Evolutionary conservation across 805 yeast species (phyloP), one percentile per base, ranked within the genome.

Genomic region (Cyberlindnera amylophila): DNA sequence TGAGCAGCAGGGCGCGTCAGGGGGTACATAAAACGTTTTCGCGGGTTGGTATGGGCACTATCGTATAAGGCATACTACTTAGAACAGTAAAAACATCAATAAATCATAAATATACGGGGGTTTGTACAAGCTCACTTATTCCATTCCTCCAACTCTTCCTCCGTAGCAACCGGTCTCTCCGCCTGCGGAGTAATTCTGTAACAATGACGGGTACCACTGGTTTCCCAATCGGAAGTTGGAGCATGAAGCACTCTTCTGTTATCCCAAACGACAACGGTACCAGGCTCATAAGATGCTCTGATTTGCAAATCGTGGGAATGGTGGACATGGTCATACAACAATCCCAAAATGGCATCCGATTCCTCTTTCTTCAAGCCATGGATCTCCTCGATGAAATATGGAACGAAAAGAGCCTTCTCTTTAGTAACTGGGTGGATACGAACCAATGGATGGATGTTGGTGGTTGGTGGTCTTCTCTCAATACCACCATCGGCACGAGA

Each of bases 181-280:
- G 82, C 90, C 53, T 76, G 75, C 4, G 85, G 81, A 14, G 89
- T 82, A 44, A 83, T 75, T 62, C 91, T 74, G 57, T 80, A 79
- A 8, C 85, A 86, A 51, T 84, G 91, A 62, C 93, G 75, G 18
- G 77, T 70, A 31, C 71, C 75, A 14, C 83, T 81, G 35, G 74
- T 70, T 50, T 75, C 82, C 82, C 86, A 84, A 55, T 85, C 91
- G 42, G 77, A 73, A 15, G 80, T 70, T 13, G 89, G 87, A 11
- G 85, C 69, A 61, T 85, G 93, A 17, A 75, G 64, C 9, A 79
- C 74, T 56, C 82, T 69, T 59, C 93, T 77, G 69, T 85, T 85
- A 57, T 85, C 93, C 91, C 91, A 85, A 21, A 82, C 62, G 16
- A 81, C 86, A 38, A 85, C 82, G 1, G 88, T 75, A 37, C 75